Conservation (phyloP, 176 grass and related monocot species). For the Hyparrhenia diplandra region DNA sequence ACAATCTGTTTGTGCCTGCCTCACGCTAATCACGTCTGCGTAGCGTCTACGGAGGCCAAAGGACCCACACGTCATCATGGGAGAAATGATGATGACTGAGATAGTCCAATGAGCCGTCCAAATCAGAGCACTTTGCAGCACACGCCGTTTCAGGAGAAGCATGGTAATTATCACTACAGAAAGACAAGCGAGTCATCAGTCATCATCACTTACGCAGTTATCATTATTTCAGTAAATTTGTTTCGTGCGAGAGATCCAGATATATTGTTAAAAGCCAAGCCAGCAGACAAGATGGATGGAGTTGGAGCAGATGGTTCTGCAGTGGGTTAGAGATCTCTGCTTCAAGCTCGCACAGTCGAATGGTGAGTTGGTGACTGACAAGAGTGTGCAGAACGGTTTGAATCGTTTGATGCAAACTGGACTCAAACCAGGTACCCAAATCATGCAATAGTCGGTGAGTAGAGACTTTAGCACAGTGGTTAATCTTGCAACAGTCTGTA, state of each 20-base stretch:
- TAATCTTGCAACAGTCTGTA: too few species aligned
- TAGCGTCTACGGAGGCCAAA: conserved; percentile 12
- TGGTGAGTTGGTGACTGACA: neutral
- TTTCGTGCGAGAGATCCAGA: too few species aligned
- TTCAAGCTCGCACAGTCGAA: neutral
- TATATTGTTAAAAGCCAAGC: neutral
- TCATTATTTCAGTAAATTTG: too few species aligned
- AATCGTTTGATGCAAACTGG: neutral
- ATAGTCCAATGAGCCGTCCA: too few species aligned
- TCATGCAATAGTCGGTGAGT: too few species aligned
- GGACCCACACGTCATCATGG: neutral
- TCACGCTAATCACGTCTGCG: conserved; percentile 1
- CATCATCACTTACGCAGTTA: too few species aligned
- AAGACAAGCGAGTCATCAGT: too few species aligned
- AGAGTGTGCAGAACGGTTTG: neutral
- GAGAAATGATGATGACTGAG: neutral
- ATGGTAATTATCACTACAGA: neutral
- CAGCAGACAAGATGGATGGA: neutral
- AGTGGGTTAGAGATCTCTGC: neutral
- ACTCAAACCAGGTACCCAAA: neutral
- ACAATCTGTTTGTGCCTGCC: neutral
- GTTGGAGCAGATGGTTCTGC: neutral
- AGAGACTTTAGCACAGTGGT: too few species aligned
- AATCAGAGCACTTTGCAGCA: neutral
- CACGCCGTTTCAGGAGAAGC: neutral